Conservation (phyloP, 768 basidiomycete genomes). For the Boletus speciosus region DNA sequence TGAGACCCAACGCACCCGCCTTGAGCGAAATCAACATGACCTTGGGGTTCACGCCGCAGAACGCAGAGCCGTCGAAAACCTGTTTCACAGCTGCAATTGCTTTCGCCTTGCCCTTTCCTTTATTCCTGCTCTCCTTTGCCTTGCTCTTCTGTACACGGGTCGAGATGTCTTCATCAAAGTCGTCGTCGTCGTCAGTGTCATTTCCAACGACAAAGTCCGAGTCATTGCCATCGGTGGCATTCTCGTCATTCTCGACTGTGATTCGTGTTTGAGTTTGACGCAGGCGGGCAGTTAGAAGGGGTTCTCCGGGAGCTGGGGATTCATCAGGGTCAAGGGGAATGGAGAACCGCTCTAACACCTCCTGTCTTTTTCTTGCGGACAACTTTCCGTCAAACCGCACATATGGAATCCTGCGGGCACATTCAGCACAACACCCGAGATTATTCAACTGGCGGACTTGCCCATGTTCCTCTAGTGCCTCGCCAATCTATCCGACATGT, state of each 20-base stretch:
- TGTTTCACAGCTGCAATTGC: slow-evolving; percentile 13
- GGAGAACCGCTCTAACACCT: slow-evolving; percentile 70
- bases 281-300: slow-evolving; percentile 9
- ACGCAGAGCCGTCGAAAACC: slow-evolving; percentile 19
- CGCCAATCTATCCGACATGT: slow-evolving; percentile 55
- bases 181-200: slow-evolving; percentile 28
- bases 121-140: slow-evolving; percentile 36
- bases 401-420: slow-evolving; percentile 55
- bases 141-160: slow-evolving; percentile 31
- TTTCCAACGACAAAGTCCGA: slow-evolving; percentile 35
- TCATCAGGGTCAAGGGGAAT: slow-evolving; percentile 51
- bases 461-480: slow-evolving; percentile 64
- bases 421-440: slow-evolving; percentile 2
- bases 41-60: slow-evolving; percentile 50
- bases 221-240: slow-evolving; percentile 28
- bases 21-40: slow-evolving; percentile 89
- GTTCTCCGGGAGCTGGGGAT: slow-evolving; percentile 14
- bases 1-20: slow-evolving; percentile 81
- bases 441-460: slow-evolving; percentile 23
- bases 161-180: slow-evolving; percentile 30
- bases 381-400: slow-evolving; percentile 84
- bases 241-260: slow-evolving; percentile 10
- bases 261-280: slow-evolving; percentile 6
- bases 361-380: slow-evolving; percentile 76
- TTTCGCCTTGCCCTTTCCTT: slow-evolving; percentile 37